Evolutionary conservation across 495 filamentous ascomycete genomes (phyloP).

Genomic region (Neurospora tetraspora): DNA sequence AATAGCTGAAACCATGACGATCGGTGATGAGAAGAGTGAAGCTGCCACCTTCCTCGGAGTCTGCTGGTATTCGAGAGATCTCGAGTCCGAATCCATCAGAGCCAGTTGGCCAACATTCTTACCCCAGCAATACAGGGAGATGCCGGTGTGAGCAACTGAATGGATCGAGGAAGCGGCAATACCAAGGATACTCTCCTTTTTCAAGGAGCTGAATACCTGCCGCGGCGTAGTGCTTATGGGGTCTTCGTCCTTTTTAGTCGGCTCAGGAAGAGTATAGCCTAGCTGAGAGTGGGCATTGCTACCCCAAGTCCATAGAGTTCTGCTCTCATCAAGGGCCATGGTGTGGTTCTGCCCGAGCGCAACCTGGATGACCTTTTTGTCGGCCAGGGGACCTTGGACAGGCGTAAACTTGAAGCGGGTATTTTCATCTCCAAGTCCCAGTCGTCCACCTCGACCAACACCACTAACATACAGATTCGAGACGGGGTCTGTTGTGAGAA

Average conservation of each 20-base stretch:
- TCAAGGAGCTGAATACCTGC: slow-evolving; percentile 84
- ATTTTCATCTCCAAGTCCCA: slow-evolving; percentile 82
- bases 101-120: slow-evolving; percentile 95
- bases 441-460: slow-evolving; percentile 78
- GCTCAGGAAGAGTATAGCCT: slow-evolving; percentile 57
- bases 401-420: slow-evolving; percentile 78
- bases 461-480: slow-evolving; percentile 91
- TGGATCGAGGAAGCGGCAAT: slow-evolving; percentile 87
- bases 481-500: slow-evolving; percentile 81
- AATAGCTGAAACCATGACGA: slow-evolving; percentile 75
- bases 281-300: slow-evolving; percentile 80
- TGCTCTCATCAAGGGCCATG: slow-evolving; percentile 68
- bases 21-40: slow-evolving; percentile 68
- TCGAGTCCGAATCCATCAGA: slow-evolving; percentile 86
- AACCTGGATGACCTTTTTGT: slow-evolving; percentile 58
- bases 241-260: slow-evolving; percentile 57
- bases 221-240: slow-evolving; percentile 71
- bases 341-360: slow-evolving; percentile 88
- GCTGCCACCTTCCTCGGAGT: slow-evolving; percentile 80
- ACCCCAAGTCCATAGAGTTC: slow-evolving; percentile 88
- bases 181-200: slow-evolving; percentile 72
- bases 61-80: slow-evolving; percentile 71
- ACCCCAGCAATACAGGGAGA: slow-evolving; percentile 84
- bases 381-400: slow-evolving; percentile 60
- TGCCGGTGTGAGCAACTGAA: slow-evolving; percentile 74